Evolutionary conservation across 2,329 filamentous ascomycete genomes (phyloP).

Genomic region (Aspergillus melleus): DNA sequence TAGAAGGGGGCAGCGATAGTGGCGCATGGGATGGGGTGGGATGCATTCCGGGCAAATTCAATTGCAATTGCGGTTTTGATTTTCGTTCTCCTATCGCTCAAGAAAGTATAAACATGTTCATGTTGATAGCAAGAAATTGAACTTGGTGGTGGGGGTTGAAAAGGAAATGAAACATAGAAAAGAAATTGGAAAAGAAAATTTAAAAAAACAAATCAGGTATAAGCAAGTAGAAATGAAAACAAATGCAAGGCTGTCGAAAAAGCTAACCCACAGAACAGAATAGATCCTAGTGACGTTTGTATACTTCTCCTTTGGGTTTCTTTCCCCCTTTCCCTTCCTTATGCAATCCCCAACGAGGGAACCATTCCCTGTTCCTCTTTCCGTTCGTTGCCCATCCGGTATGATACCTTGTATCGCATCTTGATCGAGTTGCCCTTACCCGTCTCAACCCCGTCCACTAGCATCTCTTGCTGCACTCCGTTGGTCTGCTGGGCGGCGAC

Average conservation of each 20-base stretch:
- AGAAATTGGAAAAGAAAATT: background rate
- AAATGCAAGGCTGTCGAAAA: background rate
- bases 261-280: background rate
- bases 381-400: slow-evolving; percentile 62
- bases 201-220: background rate
- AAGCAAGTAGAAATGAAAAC: background rate
- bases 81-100: background rate
- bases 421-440: slow-evolving; percentile 78
- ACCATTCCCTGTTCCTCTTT: slow-evolving; percentile 85
- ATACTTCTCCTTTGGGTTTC: background rate
- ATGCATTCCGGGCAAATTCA: too few species aligned
- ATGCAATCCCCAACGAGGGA: slow-evolving; percentile 73
- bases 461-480: slow-evolving; percentile 80
- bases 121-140: background rate
- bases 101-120: background rate
- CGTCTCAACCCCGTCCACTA: slow-evolving; percentile 71
- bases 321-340: too few species aligned
- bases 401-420: slow-evolving; percentile 84
- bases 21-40: too few species aligned
- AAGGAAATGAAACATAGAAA: background rate
- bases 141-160: too few species aligned
- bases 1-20: too few species aligned
- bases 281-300: background rate
- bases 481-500: slow-evolving; percentile 70
- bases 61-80: too few species aligned